Evolutionary conservation across 176 grass and related monocot species (phyloP).

Genomic region (Pontederia paniculata): DNA sequence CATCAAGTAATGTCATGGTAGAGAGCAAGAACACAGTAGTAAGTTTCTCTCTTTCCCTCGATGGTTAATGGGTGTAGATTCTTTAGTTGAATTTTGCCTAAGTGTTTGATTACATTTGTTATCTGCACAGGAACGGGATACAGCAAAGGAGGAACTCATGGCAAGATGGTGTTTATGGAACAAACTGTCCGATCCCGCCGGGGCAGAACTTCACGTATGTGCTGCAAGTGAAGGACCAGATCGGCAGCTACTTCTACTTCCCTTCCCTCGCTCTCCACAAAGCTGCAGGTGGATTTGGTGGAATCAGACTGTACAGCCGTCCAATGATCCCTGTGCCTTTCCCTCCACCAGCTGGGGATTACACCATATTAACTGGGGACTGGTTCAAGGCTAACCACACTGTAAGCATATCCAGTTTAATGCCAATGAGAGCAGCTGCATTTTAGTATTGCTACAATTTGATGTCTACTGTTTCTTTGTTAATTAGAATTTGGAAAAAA

Average conservation of each 20-base stretch:
- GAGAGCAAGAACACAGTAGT: no score
- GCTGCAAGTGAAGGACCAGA: slow-evolving; percentile 14
- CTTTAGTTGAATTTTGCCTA: no score
- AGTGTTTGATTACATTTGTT: no score
- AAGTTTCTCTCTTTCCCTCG: no score
- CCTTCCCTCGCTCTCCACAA: slow-evolving; percentile 8
- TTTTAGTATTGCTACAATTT: no score
- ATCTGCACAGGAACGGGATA: slow-evolving; percentile 2
- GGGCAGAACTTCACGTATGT: slow-evolving; percentile 5
- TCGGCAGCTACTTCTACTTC: slow-evolving; percentile 18
- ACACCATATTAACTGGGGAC: neutral
- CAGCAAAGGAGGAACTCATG: slow-evolving; percentile 15
- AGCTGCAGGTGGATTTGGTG: slow-evolving; percentile 3
- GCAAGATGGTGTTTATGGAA: slow-evolving; percentile 7
- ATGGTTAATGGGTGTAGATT: no score
- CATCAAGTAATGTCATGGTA: no score
- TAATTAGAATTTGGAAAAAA: no score
- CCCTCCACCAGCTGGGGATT: neutral
- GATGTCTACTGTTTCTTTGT: no score
- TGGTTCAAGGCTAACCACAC: slow-evolving; percentile 8
- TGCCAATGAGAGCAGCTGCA: no score
- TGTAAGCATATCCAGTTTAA: neutral
- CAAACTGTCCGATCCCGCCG: slow-evolving; percentile 10
- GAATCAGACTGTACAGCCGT: neutral
- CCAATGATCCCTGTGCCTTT: neutral